A percentile compares a stretch with the other conserved stretches of the same genome.
Conservation (phyloP, 2,329 filamentous ascomycete genomes). For the Botrytis fragariae region DNA sequence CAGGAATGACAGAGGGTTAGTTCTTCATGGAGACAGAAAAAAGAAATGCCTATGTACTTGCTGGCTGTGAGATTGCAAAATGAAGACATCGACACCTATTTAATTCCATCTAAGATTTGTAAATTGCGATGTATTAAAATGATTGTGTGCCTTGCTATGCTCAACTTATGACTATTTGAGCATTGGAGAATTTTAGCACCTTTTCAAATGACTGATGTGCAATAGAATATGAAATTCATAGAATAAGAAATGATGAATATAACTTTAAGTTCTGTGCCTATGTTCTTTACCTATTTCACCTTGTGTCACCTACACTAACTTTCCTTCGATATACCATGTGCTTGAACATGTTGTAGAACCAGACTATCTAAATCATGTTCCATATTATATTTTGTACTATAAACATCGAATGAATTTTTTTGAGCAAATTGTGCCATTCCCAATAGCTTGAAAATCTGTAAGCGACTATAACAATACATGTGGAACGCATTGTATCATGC, state of each 20-base stretch:
- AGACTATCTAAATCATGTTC: rapidly evolving
- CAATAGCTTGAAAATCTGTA: background rate
- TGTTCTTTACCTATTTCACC: background rate
- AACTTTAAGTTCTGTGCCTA: background rate
- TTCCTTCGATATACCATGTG: background rate
- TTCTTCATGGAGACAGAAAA: background rate
- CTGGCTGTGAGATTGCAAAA: rapidly evolving
- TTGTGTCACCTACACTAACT: background rate
- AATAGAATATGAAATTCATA: background rate
- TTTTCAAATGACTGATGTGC: background rate
- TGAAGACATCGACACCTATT: background rate
- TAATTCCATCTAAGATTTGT: background rate
- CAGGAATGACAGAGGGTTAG: background rate
- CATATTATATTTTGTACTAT: background rate
- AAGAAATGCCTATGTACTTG: background rate
- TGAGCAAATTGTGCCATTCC: background rate
- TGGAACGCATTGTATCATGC: background rate
- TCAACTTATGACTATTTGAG: background rate
- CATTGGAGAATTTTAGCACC: background rate
- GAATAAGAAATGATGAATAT: background rate
- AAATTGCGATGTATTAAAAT: background rate
- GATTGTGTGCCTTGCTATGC: background rate
- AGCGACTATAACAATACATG: background rate
- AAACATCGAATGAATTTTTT: background rate
- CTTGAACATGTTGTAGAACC: background rate